A percentile compares a stretch with the other conserved stretches of the same genome.
phyloP scores from a whole-genome alignment of 306 rosid genomes.

The Lathyrus sativus region DNA sequence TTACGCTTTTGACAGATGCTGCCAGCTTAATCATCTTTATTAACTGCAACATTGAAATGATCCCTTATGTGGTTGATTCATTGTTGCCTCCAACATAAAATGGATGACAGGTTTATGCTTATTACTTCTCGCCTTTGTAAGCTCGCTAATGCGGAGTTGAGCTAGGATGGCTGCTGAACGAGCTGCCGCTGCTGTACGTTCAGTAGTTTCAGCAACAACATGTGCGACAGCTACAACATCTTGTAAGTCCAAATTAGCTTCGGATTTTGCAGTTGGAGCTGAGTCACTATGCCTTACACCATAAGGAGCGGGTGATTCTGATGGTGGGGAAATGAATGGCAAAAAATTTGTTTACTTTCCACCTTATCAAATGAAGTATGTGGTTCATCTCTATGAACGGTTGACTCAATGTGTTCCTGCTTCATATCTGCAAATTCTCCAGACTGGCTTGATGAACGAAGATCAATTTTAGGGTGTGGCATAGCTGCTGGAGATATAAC shows the following conservation, averaged over 20 bases:
- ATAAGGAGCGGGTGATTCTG: conserved; percentile 48
- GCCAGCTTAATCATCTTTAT: conserved; percentile 48
- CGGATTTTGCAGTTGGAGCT: conserved; percentile 51
- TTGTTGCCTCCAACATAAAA: conserved; percentile 48
- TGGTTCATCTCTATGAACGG: conserved; percentile 48
- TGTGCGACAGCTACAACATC: conserved; percentile 97
- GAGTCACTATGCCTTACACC: conserved; percentile 35
- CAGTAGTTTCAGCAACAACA: conserved; percentile 88
- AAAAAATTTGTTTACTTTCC: conserved; percentile 65
- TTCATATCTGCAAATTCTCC: conserved; percentile 38
- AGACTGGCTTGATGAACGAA: conserved; percentile 41
- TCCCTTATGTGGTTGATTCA: conserved; percentile 41
- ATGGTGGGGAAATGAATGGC: conserved; percentile 70
- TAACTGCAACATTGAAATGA: conserved; percentile 34
- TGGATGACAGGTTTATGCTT: conserved; percentile 49
- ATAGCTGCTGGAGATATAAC: conserved; percentile 41
- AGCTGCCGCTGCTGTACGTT: conserved; percentile 90
- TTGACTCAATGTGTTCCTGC: conserved; percentile 38
- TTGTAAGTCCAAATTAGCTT: conserved; percentile 60
- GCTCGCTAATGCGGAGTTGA: conserved; percentile 68
- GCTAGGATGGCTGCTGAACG: conserved; percentile 89
- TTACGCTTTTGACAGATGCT: conserved; percentile 69
- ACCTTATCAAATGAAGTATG: conserved; percentile 50
- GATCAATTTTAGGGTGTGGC: conserved; percentile 46
- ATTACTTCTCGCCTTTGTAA: conserved; percentile 60